Base-by-base conservation (phyloP, 805 yeast genomes). In the Candida quercuum region DNA sequence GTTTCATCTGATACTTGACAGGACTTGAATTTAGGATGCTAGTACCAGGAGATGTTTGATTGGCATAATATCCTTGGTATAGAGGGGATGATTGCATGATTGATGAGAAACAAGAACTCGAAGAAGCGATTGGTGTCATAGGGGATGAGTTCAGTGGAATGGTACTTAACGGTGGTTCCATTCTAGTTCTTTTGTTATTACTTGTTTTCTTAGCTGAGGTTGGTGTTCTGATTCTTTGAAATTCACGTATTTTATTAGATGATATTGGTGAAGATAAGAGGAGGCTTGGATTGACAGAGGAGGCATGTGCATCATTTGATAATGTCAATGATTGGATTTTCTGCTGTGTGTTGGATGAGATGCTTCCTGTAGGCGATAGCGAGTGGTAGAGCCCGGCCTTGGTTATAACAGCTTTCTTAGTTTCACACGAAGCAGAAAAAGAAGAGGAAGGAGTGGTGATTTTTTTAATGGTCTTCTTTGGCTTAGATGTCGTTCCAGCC, bases 21-120 rank as follows among this genome's bases (percentile, higher is more conserved):
- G 57, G 57, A 23, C 54, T 51, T 4, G 57, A 46, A 8, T 36
- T 38, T 6, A 52, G 13, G 2, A 40, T 16, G 11, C 45, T 40
- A 2, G 56, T 44, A 10, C 34, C 38, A 16, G 57, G 54, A 3
- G 57, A 46, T 10, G 51, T 35, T 16, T 46, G 49, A 24, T 48
- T 46, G 8, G 47, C 48, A 28, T 53, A 54, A 36, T 50, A 54
- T 2, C 56, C 56, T 22, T 52, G 56, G 16, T 54, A 52, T n/a
- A 54, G 37, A 2, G 59, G 59, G 3, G 59, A 54, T 6, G 58
- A 54, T 30, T 51, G 54, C 36, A 53, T 49, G 18, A 53, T 52
- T 16, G 58, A 52, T 6, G 59, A 53, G 35, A 54, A 54, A 22
- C 56, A 50, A 10, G 55, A 47, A 14, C 20, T 12, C 8, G 46